Evolutionary conservation across 2,329 filamentous ascomycete genomes (phyloP).

Genomic region (Teratosphaeria nubilosa): DNA sequence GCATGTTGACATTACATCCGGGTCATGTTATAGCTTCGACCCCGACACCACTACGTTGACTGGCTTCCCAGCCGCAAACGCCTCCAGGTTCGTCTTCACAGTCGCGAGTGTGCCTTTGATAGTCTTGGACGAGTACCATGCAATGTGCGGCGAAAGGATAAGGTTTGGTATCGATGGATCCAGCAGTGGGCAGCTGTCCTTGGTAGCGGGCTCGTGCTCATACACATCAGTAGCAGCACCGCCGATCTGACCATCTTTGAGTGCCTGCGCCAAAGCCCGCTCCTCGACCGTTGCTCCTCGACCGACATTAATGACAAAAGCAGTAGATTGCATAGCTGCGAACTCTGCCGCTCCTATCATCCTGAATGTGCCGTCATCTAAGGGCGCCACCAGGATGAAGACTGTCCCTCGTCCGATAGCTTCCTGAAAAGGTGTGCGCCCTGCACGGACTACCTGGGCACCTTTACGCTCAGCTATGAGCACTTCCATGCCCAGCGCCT

Average conservation of each 20-base stretch:
- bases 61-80: slow-evolving; percentile 30
- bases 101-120: slow-evolving; percentile 36
- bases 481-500: slow-evolving; percentile 39
- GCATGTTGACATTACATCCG: neutral
- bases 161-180: slow-evolving; percentile 39
- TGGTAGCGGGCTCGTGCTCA: slow-evolving; percentile 35
- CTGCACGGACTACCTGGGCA: slow-evolving; percentile 15
- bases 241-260: slow-evolving; percentile 35
- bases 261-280: slow-evolving; percentile 33
- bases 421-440: slow-evolving; percentile 28
- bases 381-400: slow-evolving; percentile 25
- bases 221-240: slow-evolving; percentile 44
- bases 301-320: slow-evolving; percentile 39
- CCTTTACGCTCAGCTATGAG: slow-evolving; percentile 40
- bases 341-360: slow-evolving; percentile 30
- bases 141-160: slow-evolving; percentile 43
- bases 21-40: neutral
- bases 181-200: slow-evolving; percentile 34
- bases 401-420: slow-evolving; percentile 29
- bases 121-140: slow-evolving; percentile 42
- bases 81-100: slow-evolving; percentile 39
- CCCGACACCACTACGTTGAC: slow-evolving; percentile 28
- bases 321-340: slow-evolving; percentile 33
- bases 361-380: slow-evolving; percentile 13
- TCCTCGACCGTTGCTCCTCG: slow-evolving; percentile 45